Base-by-base conservation (phyloP, 108 stramenopile species). In the Epithemia pelagica region DNA sequence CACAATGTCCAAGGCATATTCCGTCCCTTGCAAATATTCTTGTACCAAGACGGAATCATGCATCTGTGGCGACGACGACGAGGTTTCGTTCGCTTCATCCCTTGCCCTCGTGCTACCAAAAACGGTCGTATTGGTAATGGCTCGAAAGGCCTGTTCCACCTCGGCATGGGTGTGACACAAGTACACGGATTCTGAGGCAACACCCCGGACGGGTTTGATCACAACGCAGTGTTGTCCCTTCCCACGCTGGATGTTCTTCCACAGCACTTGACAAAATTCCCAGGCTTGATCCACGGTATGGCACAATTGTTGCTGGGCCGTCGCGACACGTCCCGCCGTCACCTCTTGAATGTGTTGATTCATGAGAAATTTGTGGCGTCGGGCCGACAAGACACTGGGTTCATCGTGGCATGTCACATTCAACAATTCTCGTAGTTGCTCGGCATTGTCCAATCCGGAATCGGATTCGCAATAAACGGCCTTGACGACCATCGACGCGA, bases 1-100 rank as follows among this genome's bases (percentile, higher is more conserved):
- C 1, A 99, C 96, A 7, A 84, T 78, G 70, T 99, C 98, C 2
- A 97, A 72, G 10, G 95, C 96, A 69, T 90, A 97, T 74, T 99
- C 98, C 29, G 65, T 72, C 20, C 96, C 96, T 18, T 56, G 54
- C 26, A 85, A 83, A 60, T 84, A 94, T 61, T 90, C 88, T 66
- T 90, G 88, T 0, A 90, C 74, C 26, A 89, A 70, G 55, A 95
- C 93, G 23, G 84, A 65, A 20, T 95, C 78, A 37, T 96, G 94
- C 32, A 78, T 80, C 18, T 88, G 75, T 46, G 10, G 10, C 37
- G 37, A 10, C n/a, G n/a, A n/a, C n/a, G n/a, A n/a, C n/a, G n/a
- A n/a, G n/a, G n/a, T n/a, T n/a, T n/a, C n/a, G n/a, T n/a, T n/a
- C n/a, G n/a, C n/a, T n/a, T n/a, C n/a, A n/a, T n/a, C n/a, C n/a